These are phyloP conservation scores for Daldinia sp. DNA, from an alignment of 2,329 filamentous ascomycete genomes.

Conservation along the genomic window DNA sequence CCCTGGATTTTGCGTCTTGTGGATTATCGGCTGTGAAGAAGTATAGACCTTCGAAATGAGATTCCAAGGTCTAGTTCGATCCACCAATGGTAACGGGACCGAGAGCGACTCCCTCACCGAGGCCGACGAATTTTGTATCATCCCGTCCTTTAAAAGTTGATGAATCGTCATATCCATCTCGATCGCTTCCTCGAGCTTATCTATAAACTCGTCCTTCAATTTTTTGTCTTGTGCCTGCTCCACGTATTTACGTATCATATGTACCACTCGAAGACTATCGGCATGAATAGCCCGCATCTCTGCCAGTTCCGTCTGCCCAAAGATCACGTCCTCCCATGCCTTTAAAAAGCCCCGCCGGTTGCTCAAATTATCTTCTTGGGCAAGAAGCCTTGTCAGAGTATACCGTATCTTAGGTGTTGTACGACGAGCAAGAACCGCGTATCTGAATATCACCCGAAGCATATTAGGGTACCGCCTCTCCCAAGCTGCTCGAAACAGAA, in stretches of 20 bases:
- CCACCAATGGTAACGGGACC: slow-evolving; percentile 37
- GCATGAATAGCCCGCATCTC: slow-evolving; percentile 15
- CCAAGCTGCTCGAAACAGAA: slow-evolving; percentile 43
- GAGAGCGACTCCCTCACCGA: slow-evolving; percentile 32
- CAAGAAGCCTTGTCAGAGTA: slow-evolving; percentile 34
- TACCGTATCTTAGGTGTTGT: slow-evolving; percentile 37
- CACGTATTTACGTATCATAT: slow-evolving; percentile 32
- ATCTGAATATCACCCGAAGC: slow-evolving; percentile 46
- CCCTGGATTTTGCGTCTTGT: neutral
- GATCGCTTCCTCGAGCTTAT: slow-evolving; percentile 43
- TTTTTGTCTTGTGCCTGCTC: slow-evolving; percentile 16
- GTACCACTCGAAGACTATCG: neutral
- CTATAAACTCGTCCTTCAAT: slow-evolving; percentile 25
- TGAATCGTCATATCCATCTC: slow-evolving; percentile 41
- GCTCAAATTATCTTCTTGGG: neutral
- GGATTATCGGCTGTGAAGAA: neutral
- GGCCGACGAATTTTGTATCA: slow-evolving; percentile 16
- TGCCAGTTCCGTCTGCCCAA: slow-evolving; percentile 38
- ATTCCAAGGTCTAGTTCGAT: neutral
- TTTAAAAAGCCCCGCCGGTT: slow-evolving; percentile 33
- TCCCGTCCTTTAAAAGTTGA: slow-evolving; percentile 28
- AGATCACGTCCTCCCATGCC: slow-evolving; percentile 42
- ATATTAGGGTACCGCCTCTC: slow-evolving; percentile 41
- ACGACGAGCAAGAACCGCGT: slow-evolving; percentile 32
- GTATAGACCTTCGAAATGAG: too few relatives aligned